Conservation (phyloP, 2,329 filamentous ascomycete species). For the Colletotrichum tabaci region DNA sequence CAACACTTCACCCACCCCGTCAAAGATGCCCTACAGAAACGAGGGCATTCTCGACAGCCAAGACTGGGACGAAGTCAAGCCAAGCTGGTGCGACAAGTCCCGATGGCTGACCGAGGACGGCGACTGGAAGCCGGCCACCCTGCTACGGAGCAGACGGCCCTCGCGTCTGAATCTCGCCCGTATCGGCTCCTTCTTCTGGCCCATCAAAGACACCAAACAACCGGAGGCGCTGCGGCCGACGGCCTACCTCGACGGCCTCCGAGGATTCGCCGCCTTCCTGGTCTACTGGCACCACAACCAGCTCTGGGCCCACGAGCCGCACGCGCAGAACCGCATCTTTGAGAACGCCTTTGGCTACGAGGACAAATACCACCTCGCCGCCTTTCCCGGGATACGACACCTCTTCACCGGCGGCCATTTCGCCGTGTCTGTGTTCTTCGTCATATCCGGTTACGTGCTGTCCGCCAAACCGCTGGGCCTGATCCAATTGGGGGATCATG, state of each 20-base stretch:
- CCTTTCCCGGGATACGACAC: conserved; percentile 70
- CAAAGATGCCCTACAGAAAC: conserved; percentile 51
- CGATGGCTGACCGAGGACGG: conserved; percentile 43
- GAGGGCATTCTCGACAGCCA: conserved; percentile 53
- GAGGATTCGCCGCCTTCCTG: conserved; percentile 63
- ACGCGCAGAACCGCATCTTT: conserved; percentile 54
- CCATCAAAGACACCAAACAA: conserved; percentile 38
- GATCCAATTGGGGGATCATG: conserved; percentile 60
- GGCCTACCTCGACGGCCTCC: conserved; percentile 64
- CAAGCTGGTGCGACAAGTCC: conserved; percentile 44
- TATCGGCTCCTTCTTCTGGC: conserved; percentile 34
- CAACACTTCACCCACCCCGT: neutral
- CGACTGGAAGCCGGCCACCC: conserved; percentile 49
- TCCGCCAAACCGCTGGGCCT: conserved; percentile 64
- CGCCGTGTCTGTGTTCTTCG: conserved; percentile 67
- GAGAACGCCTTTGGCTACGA: conserved; percentile 62
- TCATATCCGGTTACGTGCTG: conserved; percentile 72
- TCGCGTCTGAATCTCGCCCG: conserved; percentile 28
- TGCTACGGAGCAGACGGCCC: conserved; percentile 30
- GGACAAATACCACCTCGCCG: conserved; percentile 62
- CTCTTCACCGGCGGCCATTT: conserved; percentile 76
- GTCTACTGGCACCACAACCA: conserved; percentile 65
- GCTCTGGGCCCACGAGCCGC: conserved; percentile 55
- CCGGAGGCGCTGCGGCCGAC: conserved; percentile 53
- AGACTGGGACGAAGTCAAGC: conserved; percentile 53